Conservation (phyloP, 2,329 filamentous ascomycete genomes). For the Teratosphaeriaceae sp. region DNA sequence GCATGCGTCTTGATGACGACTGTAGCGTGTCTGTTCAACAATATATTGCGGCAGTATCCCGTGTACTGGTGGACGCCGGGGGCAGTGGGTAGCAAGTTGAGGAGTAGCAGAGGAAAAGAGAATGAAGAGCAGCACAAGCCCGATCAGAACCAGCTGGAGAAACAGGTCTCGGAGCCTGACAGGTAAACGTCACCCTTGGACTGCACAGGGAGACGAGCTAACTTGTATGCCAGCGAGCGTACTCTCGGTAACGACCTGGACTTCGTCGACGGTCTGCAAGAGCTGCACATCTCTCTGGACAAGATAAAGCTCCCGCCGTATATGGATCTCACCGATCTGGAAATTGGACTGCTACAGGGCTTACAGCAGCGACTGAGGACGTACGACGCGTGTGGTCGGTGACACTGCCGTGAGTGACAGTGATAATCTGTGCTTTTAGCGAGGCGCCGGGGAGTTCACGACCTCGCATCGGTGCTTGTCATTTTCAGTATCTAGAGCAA, state of each 20-base stretch:
- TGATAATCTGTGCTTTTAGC: background rate
- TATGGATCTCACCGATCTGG: slow-evolving; percentile 30
- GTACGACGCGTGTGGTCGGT: slow-evolving; percentile 8
- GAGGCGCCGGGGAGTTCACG: too few relatives aligned
- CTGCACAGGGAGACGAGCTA: background rate
- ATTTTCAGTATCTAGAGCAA: too few relatives aligned
- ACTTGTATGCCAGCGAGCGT: slow-evolving; percentile 4
- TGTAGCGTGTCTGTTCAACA: slow-evolving; percentile 40
- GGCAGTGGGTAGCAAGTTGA: slow-evolving; percentile 28
- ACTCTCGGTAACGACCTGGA: slow-evolving; percentile 13
- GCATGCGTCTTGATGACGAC: slow-evolving; percentile 37
- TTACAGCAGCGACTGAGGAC: slow-evolving; percentile 28
- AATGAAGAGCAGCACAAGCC: slow-evolving; percentile 7
- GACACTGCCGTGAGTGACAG: too few relatives aligned
- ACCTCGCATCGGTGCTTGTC: too few relatives aligned
- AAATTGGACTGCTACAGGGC: slow-evolving; percentile 30
- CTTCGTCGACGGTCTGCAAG: slow-evolving; percentile 11
- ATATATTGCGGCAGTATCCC: slow-evolving; percentile 41
- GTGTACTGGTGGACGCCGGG: slow-evolving; percentile 44
- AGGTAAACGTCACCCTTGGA: slow-evolving; percentile 14
- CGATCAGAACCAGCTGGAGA: slow-evolving; percentile 7
- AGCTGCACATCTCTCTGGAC: slow-evolving; percentile 28
- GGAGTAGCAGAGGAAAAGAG: slow-evolving; percentile 12
- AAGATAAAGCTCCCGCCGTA: slow-evolving; percentile 30
- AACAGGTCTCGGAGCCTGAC: slow-evolving; percentile 12